Base-by-base conservation (phyloP, 2,329 filamentous ascomycete genomes). In the Sclerotinia nivalis region DNA sequence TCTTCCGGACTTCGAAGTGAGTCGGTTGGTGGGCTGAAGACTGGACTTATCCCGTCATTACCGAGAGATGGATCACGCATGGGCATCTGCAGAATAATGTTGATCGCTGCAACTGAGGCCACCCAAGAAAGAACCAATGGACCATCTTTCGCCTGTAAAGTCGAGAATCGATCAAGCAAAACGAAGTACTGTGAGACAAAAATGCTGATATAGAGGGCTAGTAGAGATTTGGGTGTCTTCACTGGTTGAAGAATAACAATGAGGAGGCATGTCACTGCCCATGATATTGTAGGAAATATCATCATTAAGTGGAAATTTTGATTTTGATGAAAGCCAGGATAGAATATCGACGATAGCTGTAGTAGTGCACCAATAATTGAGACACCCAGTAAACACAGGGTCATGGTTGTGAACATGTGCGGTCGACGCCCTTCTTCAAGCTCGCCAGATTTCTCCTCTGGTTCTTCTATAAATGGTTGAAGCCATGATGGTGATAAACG, bases 1-100 rank as follows among this genome's bases (percentile, higher is more conserved):
- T 97, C 93, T 78, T 97, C 93, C 0, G 93, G 90, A 61, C 86
- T 89, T 43, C 93, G 89, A n/a, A 91, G 81, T 2, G 83, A 79
- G 3, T 81, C 83, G 0, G 85, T 89, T 1, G 91, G 88, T 6
- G 80, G 73, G 25, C 83, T 81, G 67, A 85, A 88, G 1, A 87
- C 83, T 22, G 81, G 80, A 66, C 88, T 88, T 69, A 94, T 92
- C 0, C 84, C 85, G 12, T 84, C 79, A 4, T 78, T 81, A 28
- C 84, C 81, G 5, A 89, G 77, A 0, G 77, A 77, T 0, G 88
- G 86, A 70, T 91, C 85, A 31, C 91, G 85, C 74, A 93, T 80
- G 9, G 91, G 91, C 90, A 93, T 93, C 34, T 84, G 80, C 18
- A 93, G 77, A 62, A 92, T 85, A 20, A 87, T 73, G 2, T 83